Conservation (phyloP, 2,329 filamentous ascomycete genomes). For the Leptodontidium sp. region DNA sequence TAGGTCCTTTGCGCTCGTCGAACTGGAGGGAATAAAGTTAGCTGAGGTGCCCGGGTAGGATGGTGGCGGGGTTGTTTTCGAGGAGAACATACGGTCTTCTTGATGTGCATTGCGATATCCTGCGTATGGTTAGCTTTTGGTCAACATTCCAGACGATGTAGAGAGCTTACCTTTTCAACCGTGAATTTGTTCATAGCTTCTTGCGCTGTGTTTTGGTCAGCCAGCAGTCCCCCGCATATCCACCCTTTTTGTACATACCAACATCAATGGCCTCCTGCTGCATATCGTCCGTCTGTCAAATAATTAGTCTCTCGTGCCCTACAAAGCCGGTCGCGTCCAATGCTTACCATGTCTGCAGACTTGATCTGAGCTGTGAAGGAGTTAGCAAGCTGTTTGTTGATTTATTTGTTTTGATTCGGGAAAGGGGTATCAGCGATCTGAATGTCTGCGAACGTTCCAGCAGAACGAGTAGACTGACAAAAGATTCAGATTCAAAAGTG, state of each 20-base stretch:
- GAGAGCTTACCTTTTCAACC: conserved; percentile 69
- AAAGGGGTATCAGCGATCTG: conserved; percentile 7
- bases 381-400: conserved; percentile 16
- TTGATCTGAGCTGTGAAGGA: conserved; percentile 83
- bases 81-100: conserved; percentile 75
- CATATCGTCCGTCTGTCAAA: conserved; percentile 91
- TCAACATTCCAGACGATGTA: background rate
- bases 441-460: background rate
- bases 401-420: conserved; percentile 13
- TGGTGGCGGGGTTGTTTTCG: background rate
- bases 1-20: conserved; percentile 94
- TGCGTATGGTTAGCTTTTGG: conserved; percentile 49
- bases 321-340: conserved; percentile 7
- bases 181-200: conserved; percentile 76
- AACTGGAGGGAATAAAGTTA: conserved; percentile 66
- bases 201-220: conserved; percentile 60
- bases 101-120: conserved; percentile 97
- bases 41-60: conserved; percentile 12
- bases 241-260: conserved; percentile 66
- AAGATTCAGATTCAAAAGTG: background rate
- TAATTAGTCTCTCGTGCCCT: conserved; percentile 31
- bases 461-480: background rate
- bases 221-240: background rate
- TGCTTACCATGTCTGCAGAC: conserved; percentile 93
- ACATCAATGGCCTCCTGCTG: conserved; percentile 95